A percentile compares a stretch with the other conserved stretches of the same genome.
These are phyloP conservation scores for Globisporangium uncinulatum DNA, from an alignment of 352 stramenopile genomes.

Conservation along the genomic window DNA sequence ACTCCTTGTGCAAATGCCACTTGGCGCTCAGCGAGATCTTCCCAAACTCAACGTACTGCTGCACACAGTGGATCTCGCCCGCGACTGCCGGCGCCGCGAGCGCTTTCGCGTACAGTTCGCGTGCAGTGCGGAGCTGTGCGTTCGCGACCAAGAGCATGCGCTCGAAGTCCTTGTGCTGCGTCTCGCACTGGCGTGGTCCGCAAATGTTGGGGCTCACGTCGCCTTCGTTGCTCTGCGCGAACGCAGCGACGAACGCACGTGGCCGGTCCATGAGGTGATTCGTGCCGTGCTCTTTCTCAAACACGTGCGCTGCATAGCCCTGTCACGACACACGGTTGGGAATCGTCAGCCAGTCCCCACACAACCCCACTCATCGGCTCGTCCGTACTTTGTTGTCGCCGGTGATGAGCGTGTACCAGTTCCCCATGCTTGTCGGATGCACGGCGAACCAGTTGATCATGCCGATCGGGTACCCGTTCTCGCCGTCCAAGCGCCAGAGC, in stretches of 20 bases:
- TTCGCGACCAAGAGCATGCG: slow-evolving; percentile 76
- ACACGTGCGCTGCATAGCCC: slow-evolving; percentile 85
- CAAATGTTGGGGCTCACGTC: slow-evolving; percentile 92
- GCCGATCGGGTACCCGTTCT: slow-evolving; percentile 78
- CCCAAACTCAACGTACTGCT: slow-evolving; percentile 80
- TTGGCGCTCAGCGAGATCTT: slow-evolving; percentile 49
- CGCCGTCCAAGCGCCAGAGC: slow-evolving; percentile 79
- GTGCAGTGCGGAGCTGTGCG: slow-evolving; percentile 59
- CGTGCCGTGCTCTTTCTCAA: slow-evolving; percentile 82
- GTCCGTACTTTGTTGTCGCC: slow-evolving; percentile 86
- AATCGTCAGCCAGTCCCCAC: background rate
- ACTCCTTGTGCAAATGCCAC: slow-evolving; percentile 72
- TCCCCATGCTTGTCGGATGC: slow-evolving; percentile 92
- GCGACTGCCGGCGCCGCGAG: slow-evolving; percentile 24
- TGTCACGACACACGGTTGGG: background rate
- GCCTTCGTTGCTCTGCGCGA: slow-evolving; percentile 92
- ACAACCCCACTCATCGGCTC: background rate
- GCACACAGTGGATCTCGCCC: slow-evolving; percentile 40
- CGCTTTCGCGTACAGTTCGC: slow-evolving; percentile 50
- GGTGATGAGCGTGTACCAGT: slow-evolving; percentile 91
- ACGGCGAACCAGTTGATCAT: slow-evolving; percentile 95
- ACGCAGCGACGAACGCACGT: slow-evolving; percentile 88
- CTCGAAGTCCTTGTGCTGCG: slow-evolving; percentile 74
- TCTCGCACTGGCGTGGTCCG: slow-evolving; percentile 53
- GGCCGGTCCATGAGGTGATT: slow-evolving; percentile 75